Base-by-base conservation (phyloP, 352 stramenopile species). In the Pythium brassicae region DNA sequence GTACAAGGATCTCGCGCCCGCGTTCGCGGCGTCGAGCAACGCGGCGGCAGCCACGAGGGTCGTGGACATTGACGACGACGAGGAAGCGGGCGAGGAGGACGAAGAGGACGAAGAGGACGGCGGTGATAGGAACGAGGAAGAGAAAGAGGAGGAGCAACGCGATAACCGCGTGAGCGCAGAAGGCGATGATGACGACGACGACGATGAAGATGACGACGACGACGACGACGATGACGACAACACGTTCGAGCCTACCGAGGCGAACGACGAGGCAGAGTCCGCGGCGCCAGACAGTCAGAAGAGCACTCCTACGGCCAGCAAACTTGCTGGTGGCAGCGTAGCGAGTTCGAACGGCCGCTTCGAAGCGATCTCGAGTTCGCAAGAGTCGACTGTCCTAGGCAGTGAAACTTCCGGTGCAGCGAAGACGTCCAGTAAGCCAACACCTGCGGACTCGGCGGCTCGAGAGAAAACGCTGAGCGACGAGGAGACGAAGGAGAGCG, bases 41-140 rank as follows among this genome's bases (percentile, higher is more conserved):
- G 59, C 20, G 11, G 17, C 48, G 2, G 56, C 48, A 12, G 57
- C 50, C 15, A 25, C 50, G 10, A 43, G 52, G 14, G 47, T 57
- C 27, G 57, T 65, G 35, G 46, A 67, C 22, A 39, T 65, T 34
- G 42, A 50, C 14, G 59, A 63, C 32, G 57, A 60, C 0, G 44
- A 39, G 3, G 47, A 57, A 5, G 47, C 53, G 1, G 53, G 34
- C 6, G 39, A 44, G 0, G 52, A 50, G 14, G 48, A 63, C 0
- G 26, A 25, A 3, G 40, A 48, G 9, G 57, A 53, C 4, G 27
- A 29, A 1, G 5, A 19, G 3, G 14, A 43, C 19, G 49, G 29
- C 20, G 50, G 32, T 11, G 25, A 1, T 46, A 26, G 3, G 29
- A 37, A 17, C 11, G 34, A 47, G 20, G n/a, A 14, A 17, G 12